Evolutionary conservation across 139 green algal species (phyloP).

Genomic region (Coelastrella sp.): DNA sequence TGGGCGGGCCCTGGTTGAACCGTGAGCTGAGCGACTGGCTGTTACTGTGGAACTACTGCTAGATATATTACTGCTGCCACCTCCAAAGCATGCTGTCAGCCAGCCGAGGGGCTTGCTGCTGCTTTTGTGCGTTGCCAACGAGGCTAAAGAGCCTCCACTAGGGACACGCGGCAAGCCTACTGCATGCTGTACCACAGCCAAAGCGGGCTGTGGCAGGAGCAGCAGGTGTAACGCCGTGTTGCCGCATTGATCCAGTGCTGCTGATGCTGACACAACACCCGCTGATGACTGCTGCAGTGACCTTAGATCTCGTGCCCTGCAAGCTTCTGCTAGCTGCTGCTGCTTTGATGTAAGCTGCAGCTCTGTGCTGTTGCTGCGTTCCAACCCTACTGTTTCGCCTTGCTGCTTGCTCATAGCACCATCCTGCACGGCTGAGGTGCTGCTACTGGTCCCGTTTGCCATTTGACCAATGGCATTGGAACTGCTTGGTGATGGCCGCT

Average conservation of each 20-base stretch:
- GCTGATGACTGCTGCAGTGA: conserved; percentile 9
- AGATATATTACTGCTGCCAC: background rate
- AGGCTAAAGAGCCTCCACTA: background rate
- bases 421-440: too few species aligned
- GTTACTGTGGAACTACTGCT: background rate
- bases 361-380: background rate
- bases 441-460: too few species aligned
- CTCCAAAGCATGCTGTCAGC: background rate
- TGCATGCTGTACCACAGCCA: background rate
- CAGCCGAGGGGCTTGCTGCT: background rate
- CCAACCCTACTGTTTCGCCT: background rate
- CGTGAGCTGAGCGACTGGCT: background rate
- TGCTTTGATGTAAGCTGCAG: background rate
- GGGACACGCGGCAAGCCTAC: background rate
- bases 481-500: background rate
- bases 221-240: conserved; percentile 42
- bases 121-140: background rate
- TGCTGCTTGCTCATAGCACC: background rate
- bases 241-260: background rate
- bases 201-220: conserved; percentile 1
- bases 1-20: background rate
- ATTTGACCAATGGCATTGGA: background rate
- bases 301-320: background rate
- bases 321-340: background rate
- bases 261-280: background rate